These are phyloP conservation scores for Pyrus betulifolia DNA, from an alignment of 306 rosid species.

Conservation along the genomic window DNA sequence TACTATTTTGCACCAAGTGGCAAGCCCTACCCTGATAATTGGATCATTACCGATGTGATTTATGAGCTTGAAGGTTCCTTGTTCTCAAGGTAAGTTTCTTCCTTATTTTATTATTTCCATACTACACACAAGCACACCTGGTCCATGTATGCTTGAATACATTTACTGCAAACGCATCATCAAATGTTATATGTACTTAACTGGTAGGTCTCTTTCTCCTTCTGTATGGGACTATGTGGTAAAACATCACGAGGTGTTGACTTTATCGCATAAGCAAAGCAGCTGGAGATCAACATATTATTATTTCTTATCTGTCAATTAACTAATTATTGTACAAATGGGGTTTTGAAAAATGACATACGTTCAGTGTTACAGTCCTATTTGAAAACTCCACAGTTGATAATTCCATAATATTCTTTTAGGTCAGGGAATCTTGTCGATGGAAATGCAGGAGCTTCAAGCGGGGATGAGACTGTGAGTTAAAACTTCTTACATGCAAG, in stretches of 20 bases:
- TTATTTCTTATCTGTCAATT: background rate
- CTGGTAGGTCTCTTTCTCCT: background rate
- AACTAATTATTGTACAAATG: background rate
- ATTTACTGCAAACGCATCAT: background rate
- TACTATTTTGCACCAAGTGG: conserved; percentile 99
- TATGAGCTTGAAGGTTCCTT: conserved; percentile 86
- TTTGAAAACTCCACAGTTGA: background rate
- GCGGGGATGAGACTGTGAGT: conserved; percentile 94
- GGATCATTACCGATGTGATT: conserved; percentile 86
- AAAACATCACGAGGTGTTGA: background rate
- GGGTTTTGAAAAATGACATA: background rate
- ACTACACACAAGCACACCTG: background rate
- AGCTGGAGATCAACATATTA: background rate
- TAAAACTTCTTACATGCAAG: conserved; percentile 9
- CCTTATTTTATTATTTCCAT: background rate
- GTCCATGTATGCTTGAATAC: background rate
- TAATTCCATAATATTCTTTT: conserved; percentile 11
- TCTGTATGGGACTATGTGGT: background rate
- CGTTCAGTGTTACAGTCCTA: background rate
- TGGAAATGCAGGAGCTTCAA: conserved; percentile 77
- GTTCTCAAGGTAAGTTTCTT: conserved; percentile 53
- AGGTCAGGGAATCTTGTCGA: conserved; percentile 91
- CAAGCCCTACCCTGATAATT: conserved; percentile 99
- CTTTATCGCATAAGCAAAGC: background rate
- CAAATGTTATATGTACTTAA: background rate